phyloP scores from a whole-genome alignment of 441 rosid genomes.

The Kokia cookei region DNA sequence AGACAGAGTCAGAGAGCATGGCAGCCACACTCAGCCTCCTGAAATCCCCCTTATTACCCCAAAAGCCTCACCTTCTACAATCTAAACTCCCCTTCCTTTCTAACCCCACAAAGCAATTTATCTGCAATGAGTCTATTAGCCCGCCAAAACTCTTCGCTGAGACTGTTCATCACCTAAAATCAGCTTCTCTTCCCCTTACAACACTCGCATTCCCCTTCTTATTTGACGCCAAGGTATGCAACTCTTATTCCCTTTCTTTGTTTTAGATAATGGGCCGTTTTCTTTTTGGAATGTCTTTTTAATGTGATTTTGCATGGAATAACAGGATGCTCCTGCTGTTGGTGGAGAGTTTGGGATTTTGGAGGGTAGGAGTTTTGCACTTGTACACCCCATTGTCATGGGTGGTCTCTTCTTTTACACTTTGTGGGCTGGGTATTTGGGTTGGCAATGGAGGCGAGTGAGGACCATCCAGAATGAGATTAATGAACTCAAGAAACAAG shows the following conservation, averaged over 20 bases:
- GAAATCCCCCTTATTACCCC: slow-evolving; percentile 30
- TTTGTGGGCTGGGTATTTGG: slow-evolving; percentile 75
- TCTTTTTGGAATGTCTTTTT: neutral
- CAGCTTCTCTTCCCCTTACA: slow-evolving; percentile 52
- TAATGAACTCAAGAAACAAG: slow-evolving; percentile 73
- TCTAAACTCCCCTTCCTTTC: slow-evolving; percentile 21
- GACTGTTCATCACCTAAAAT: slow-evolving; percentile 24
- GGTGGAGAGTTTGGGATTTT: slow-evolving; percentile 74
- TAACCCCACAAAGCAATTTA: slow-evolving; percentile 20
- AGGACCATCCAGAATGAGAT: slow-evolving; percentile 73
- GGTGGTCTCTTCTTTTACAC: slow-evolving; percentile 64
- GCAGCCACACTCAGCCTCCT: slow-evolving; percentile 67
- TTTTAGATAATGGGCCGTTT: neutral
- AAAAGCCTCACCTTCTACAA: slow-evolving; percentile 6
- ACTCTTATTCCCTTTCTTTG: neutral
- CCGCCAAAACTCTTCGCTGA: slow-evolving; percentile 25
- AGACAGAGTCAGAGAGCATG: slow-evolving; percentile 31
- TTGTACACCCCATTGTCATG: slow-evolving; percentile 73
- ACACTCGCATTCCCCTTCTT: slow-evolving; percentile 56
- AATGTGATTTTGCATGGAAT: slow-evolving; percentile 1
- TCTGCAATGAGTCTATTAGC: neutral
- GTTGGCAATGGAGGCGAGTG: slow-evolving; percentile 97
- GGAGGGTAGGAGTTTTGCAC: slow-evolving; percentile 79
- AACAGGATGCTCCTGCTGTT: slow-evolving; percentile 70
- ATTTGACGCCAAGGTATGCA: slow-evolving; percentile 44